phyloP scores from a whole-genome alignment of 2,329 filamentous ascomycete genomes.

The Emericellopsis cladophorae region DNA sequence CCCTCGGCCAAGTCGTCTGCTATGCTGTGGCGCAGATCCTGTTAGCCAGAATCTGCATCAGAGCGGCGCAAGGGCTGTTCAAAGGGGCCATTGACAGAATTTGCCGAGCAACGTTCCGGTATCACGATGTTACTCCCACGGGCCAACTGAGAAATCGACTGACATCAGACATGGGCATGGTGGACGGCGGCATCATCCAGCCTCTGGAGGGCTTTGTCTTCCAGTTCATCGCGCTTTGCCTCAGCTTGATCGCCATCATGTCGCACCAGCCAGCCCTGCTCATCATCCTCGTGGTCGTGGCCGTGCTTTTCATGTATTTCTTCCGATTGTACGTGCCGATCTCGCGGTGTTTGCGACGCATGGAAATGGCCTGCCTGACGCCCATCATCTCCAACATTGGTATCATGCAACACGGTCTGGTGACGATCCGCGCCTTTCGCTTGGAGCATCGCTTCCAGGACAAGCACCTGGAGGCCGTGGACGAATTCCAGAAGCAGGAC shows the following conservation, averaged over 20 bases:
- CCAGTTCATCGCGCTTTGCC: conserved; percentile 56
- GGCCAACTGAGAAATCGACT: conserved; percentile 86
- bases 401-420: conserved; percentile 71
- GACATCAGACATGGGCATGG: conserved; percentile 78
- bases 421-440: conserved; percentile 73
- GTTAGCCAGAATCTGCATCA: conserved; percentile 67
- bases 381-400: conserved; percentile 90
- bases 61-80: conserved; percentile 66
- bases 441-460: conserved; percentile 71
- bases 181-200: conserved; percentile 73
- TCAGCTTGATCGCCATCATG: conserved; percentile 66
- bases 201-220: conserved; percentile 63
- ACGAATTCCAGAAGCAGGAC: conserved; percentile 87
- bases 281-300: conserved; percentile 55
- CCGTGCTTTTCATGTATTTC: conserved; percentile 55
- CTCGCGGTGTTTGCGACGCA: conserved; percentile 68
- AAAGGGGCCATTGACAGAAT: conserved; percentile 58
- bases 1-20: conserved; percentile 43
- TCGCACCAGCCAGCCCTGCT: conserved; percentile 69
- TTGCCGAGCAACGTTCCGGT: conserved; percentile 72
- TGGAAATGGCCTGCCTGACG: conserved; percentile 82
- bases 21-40: conserved; percentile 51
- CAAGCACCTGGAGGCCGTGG: conserved; percentile 67
- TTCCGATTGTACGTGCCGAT: conserved; percentile 71
- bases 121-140: conserved; percentile 82